Percentiles rank a stretch among this genome's conserved stretches.
phyloP scores from a whole-genome alignment of 768 basidiomycete species.

The Imleria badia region DNA sequence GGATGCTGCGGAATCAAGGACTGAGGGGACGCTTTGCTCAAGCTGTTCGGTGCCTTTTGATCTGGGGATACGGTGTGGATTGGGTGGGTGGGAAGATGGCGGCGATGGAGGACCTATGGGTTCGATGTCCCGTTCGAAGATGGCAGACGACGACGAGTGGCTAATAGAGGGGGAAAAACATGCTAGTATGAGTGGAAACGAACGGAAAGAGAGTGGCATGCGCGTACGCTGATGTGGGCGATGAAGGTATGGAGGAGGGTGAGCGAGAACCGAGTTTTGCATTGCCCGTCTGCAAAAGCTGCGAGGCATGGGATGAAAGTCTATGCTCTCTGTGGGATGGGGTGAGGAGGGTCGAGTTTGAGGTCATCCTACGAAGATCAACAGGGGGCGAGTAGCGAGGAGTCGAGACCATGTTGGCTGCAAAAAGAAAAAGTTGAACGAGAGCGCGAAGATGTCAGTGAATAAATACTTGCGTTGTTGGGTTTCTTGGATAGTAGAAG shows the following conservation, averaged over 20 bases:
- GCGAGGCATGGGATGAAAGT: constrained; percentile 45
- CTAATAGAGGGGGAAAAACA: constrained; percentile 4
- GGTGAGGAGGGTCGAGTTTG: constrained; percentile 43
- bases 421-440: not conserved
- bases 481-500: constrained; percentile 11
- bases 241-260: constrained; percentile 74
- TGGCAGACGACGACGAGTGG: constrained; percentile 83
- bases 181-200: constrained; percentile 7
- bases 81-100: constrained; percentile 40
- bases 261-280: constrained; percentile 59
- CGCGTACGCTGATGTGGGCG: constrained; percentile 74
- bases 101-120: constrained; percentile 42
- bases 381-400: constrained; percentile 34
- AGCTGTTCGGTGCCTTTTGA: constrained; percentile 71
- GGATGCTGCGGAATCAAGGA: constrained; percentile 79
- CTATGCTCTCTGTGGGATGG: constrained; percentile 39
- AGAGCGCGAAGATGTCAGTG: too few relatives aligned
- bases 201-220: constrained; percentile 6
- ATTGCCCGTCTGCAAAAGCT: constrained; percentile 44
- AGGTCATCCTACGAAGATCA: constrained; percentile 59
- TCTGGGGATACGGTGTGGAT: constrained; percentile 74
- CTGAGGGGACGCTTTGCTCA: constrained; percentile 81
- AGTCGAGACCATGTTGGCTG: constrained; percentile 19
- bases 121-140: constrained; percentile 91
- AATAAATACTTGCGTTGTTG: constrained; percentile 18